These are phyloP conservation scores for Fusarium xylarioides DNA, from an alignment of 2,329 filamentous ascomycete genomes.

Conservation along the genomic window DNA sequence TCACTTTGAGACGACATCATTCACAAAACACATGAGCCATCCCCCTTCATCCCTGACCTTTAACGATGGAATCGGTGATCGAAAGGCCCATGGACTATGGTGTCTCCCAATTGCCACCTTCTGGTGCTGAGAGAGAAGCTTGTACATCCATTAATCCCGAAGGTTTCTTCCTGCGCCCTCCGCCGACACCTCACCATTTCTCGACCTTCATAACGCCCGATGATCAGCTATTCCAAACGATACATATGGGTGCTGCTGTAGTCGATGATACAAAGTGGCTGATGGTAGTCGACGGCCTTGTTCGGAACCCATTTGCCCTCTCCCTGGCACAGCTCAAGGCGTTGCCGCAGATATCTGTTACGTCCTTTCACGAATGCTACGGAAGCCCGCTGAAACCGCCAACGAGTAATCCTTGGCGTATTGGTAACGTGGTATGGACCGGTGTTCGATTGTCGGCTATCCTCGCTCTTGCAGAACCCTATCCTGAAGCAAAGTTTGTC, in stretches of 20 bases:
- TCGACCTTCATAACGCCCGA: neutral
- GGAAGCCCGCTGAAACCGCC: constrained; percentile 8
- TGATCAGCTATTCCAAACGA: constrained; percentile 4
- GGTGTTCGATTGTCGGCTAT: neutral
- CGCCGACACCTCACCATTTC: neutral
- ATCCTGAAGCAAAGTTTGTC: neutral
- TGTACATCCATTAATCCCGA: neutral
- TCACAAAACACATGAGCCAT: accelerated
- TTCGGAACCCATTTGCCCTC: neutral
- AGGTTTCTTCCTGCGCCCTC: constrained; percentile 3
- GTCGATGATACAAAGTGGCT: neutral
- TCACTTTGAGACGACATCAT: neutral
- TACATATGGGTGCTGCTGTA: constrained; percentile 15
- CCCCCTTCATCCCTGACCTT: no score
- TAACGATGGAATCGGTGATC: neutral
- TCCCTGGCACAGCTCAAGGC: neutral
- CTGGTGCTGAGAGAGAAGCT: neutral
- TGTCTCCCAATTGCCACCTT: accelerated
- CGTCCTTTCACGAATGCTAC: constrained; percentile 19
- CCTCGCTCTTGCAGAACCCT: neutral
- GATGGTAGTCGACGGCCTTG: neutral
- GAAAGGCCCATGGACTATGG: accelerated
- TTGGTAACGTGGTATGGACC: constrained; percentile 10
- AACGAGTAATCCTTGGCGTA: neutral
- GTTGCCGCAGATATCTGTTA: neutral